Evolutionary conservation across 768 basidiomycete genomes (phyloP).

Genomic region (Paxillus rubicundulus): DNA sequence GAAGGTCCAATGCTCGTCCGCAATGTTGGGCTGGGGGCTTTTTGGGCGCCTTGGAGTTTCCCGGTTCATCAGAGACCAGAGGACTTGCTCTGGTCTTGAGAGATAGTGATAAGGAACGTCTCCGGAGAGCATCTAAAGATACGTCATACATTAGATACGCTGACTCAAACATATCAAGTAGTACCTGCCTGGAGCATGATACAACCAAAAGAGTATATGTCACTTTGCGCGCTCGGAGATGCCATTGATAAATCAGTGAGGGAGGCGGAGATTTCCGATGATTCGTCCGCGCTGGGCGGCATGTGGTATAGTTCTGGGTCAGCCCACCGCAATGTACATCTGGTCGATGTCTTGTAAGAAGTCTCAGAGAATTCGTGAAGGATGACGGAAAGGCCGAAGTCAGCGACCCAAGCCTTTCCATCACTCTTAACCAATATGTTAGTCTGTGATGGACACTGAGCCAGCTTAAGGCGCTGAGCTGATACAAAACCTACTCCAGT

Average conservation of each 20-base stretch:
- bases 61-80: slow-evolving; percentile 3
- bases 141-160: no score
- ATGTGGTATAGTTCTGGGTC: slow-evolving; percentile 35
- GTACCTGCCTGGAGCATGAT: slow-evolving; percentile 22
- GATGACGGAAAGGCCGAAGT: slow-evolving; percentile 44
- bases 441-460: neutral
- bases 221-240: slow-evolving; percentile 29
- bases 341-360: slow-evolving; percentile 2
- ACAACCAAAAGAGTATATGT: slow-evolving; percentile 46
- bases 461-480: neutral
- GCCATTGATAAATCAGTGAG: neutral
- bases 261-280: neutral
- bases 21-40: slow-evolving; percentile 20
- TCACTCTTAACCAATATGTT: slow-evolving; percentile 36
- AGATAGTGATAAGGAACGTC: neutral
- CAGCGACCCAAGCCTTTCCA: slow-evolving; percentile 37
- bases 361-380: slow-evolving; percentile 32
- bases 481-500: neutral
- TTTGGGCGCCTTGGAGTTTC: slow-evolving; percentile 31
- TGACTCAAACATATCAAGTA: slow-evolving; percentile 24
- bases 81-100: neutral
- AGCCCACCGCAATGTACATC: slow-evolving; percentile 43
- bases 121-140: slow-evolving; percentile 14
- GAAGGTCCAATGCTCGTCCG: slow-evolving; percentile 41
- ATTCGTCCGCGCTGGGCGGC: neutral